Evolutionary conservation across 83 land plant genomes (phyloP), one percentile per base, ranked within the genome.

Genomic region (Thuja plicata): DNA sequence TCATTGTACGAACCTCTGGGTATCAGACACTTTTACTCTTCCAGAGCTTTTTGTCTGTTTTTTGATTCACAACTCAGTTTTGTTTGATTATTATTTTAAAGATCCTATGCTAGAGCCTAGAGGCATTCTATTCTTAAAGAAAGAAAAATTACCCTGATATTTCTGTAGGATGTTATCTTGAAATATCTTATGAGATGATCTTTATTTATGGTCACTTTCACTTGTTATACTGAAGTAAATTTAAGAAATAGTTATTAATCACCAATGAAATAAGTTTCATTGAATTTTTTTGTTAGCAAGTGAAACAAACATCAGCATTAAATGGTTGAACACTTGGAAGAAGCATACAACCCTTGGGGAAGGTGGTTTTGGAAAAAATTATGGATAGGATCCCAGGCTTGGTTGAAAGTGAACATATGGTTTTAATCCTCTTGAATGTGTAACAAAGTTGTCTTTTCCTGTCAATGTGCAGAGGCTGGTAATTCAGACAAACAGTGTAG

Each of bases 401-500:
- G 16, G 87, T 35, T 74, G 24, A 41, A 43, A 57, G 84, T 89
- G 34, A 45, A 52, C 79, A 32, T 86, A 3, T 66, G 52, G 38
- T 86, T 19, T 21, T 57, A 57, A 35, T 66, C 41, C 71, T 57
- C 38, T 83, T 34, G 11, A 57, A n/a, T 24, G 80, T 60, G 43
- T 84, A 35, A 38, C 48, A 38, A 55, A 9, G 15, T 46, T 27
- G 54, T 27, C 11, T 78, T 52, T 60, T 87, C 35, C 32, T 38
- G 43, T 76, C 84, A 30, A 54, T 40, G 77, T 52, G 16, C 88
- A 94, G 97, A 94, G 93, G 89, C 86, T 95, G 91, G 97, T 95
- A 89, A 92, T 95, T 19, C 84, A 80, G 83, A 95, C 94, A 50
- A 88, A 77, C 78, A 95, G 97, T 85, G 97, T 95, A 16, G 97